These are phyloP conservation scores for Cyclotella sp. DNA, from an alignment of 108 stramenopile genomes.

Conservation along the genomic window DNA sequence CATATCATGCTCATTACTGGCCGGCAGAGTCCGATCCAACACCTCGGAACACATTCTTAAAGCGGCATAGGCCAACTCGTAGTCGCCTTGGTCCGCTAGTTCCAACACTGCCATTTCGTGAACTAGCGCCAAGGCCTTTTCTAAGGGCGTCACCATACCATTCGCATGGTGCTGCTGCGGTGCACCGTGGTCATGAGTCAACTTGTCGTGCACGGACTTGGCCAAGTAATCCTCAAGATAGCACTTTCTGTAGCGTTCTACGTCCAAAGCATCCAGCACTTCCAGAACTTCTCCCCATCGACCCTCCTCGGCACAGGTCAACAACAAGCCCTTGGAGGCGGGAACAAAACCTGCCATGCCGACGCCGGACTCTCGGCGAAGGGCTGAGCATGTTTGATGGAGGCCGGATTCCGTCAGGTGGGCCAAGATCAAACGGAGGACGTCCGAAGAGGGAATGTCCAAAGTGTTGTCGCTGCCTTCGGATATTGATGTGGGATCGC, in stretches of 20 bases:
- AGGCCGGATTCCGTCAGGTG: conserved; percentile 70
- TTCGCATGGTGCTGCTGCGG: too few relatives aligned
- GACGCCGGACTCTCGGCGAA: conserved; percentile 71
- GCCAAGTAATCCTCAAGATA: conserved; percentile 23
- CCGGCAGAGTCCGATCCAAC: conserved; percentile 29
- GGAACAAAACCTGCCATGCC: conserved; percentile 50
- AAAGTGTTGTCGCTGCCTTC: too few relatives aligned
- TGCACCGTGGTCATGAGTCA: background rate
- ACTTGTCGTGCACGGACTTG: conserved; percentile 18
- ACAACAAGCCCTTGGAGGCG: conserved; percentile 19
- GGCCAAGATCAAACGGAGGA: conserved; percentile 64
- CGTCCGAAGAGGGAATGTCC: conserved; percentile 60
- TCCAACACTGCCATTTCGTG: conserved; percentile 73
- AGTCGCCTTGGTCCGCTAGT: conserved; percentile 54
- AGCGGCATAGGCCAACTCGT: conserved; percentile 60
- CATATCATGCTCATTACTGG: conserved; percentile 25
- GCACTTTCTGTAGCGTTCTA: conserved; percentile 21
- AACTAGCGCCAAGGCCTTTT: conserved; percentile 45
- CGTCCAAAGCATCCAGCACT: conserved; percentile 46
- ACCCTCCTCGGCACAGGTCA: conserved; percentile 45
- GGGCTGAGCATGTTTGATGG: conserved; percentile 53
- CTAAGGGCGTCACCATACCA: conserved; percentile 18
- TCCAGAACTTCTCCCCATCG: conserved; percentile 70
- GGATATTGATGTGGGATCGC: too few relatives aligned
- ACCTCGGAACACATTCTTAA: conserved; percentile 43